Evolutionary conservation across 805 yeast species (phyloP), one percentile per base, ranked within the genome.

Genomic region (Scheffersomyces spartinae): DNA sequence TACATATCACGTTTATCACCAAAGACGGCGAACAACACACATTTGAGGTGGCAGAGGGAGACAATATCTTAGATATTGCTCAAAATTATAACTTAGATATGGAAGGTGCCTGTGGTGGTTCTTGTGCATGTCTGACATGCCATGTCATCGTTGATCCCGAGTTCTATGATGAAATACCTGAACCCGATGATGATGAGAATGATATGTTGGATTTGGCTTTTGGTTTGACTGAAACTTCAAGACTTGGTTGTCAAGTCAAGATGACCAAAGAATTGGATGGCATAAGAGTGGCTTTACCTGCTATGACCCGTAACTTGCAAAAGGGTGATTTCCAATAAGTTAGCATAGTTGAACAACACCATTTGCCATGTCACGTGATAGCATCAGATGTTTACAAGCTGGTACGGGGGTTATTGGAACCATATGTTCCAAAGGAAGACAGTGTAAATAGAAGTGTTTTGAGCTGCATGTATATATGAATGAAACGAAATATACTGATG

Each of bases 81-180:
- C 97, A 91, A 55, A 93, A 91, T 3, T 56, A 86, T 46, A 79
- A 86, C 42, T 53, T 91, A 30, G 98, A 91, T 38, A 86, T 91
- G 91, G 98, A 91, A 50, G 95, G 76, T 23, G 98, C 98, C 0
- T 91, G 98, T 55, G 98, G 98, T 13, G 98, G 97, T 3, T 84
- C 96, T 4, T 91, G 98, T 63, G 98, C 98, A 1, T 91, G 98
- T 50, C 85, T 96, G 4, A 91, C 98, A 0, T 91, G 98, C 48
- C 98, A 91, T 55, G 77, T 91, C 27, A 88, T 91, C 26, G 85
- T 91, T 20, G 98, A 91, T 48, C 97, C 98, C 1, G 95, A 80
- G 23, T 85, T 62, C 49, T 91, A 84, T 54, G 98, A 91, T 45
- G 69, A 60, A 25, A 71, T 91, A 36, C 94, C 91, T 7, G 97